Evolutionary conservation across 345 rosid species (phyloP).

Genomic region (Populus tremula): DNA sequence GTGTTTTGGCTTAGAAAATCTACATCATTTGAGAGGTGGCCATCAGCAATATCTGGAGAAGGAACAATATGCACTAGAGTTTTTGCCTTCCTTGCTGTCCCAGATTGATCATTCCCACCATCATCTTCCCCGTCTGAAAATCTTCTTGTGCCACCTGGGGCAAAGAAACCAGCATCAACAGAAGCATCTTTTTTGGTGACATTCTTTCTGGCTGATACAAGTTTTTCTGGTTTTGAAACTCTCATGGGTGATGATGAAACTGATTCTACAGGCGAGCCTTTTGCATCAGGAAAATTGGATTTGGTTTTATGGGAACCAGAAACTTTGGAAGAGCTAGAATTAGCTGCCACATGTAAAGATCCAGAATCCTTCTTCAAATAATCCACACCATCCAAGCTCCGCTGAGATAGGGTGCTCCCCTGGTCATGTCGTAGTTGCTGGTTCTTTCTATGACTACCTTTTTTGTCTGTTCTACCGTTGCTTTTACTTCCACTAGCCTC

Average conservation of each 20-base stretch:
- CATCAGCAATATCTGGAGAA: constrained; percentile 41
- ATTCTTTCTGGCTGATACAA: constrained; percentile 37
- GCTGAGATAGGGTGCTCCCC: constrained; percentile 37
- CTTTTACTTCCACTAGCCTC: constrained; percentile 57
- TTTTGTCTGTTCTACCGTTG: constrained; percentile 50
- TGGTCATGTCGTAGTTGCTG: constrained; percentile 34
- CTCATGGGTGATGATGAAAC: constrained; percentile 84
- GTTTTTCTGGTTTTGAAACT: constrained; percentile 45
- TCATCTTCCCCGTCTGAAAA: constrained; percentile 60
- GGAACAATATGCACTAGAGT: constrained; percentile 26
- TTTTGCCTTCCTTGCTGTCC: constrained; percentile 45
- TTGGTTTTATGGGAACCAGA: constrained; percentile 74
- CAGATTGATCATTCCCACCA: constrained; percentile 60
- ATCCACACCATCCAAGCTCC: constrained; percentile 44
- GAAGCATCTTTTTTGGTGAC: constrained; percentile 37
- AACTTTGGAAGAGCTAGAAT: constrained; percentile 92
- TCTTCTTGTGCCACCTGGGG: constrained; percentile 45
- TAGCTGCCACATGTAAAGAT: constrained; percentile 56
- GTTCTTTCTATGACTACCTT: constrained; percentile 41
- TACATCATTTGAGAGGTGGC: constrained; percentile 35
- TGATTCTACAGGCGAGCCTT: constrained; percentile 84
- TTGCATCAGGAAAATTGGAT: constrained; percentile 54
- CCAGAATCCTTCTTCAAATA: constrained; percentile 52
- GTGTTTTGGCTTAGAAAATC: constrained; percentile 41
- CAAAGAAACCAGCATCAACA: constrained; percentile 38